Evolutionary conservation across 345 rosid genomes (phyloP), one percentile per base, ranked within the genome.

Genomic region (Citrus australasica): DNA sequence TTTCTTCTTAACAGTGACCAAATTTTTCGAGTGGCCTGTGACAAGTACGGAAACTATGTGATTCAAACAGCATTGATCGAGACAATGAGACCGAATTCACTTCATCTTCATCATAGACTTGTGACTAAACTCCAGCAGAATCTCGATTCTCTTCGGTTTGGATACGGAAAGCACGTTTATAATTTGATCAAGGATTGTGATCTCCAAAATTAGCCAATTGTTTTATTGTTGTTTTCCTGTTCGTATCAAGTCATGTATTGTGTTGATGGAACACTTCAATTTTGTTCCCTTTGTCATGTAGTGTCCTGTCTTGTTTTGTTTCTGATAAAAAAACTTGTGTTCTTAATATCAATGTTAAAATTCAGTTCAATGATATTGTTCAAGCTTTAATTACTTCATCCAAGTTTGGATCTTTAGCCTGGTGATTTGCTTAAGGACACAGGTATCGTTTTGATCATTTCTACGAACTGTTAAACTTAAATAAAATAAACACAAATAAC

Each of bases 1-100:
- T 63, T 85, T 53, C 35, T 78, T 5, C 35, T 78, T 5, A 22
- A 3, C 7, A 74, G 76, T 66, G 72, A n/a, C 14, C 55, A 13
- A n/a, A 70, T 80, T 33, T 10, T 82, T 69, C 55, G 30, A 3
- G 71, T 78, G 21, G 83, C 87, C 11, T 42, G 9, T 28, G 48
- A 82, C 67, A 42, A 61, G 4, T 80, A 40, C 13, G 84, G 85
- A 25, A 85, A 80, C 59, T 82, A 77, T 27, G 87, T 85, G 76
- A 67, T 85, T 22, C 87, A 85, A 62, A 85, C 37, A 32, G 83
- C 85, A 61, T 8, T 85, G 67, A 69, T 55, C 35, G 77, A 63
- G 40, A 71, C 82, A 7, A 78, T 28, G 82, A 8, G 59, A 24
- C 6, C 19, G 8, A 21, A 51, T 2, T 33, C 16, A 42, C 38